These are phyloP conservation scores for Phoma sp. DNA, from an alignment of 2,329 filamentous ascomycete species.

Conservation along the genomic window DNA sequence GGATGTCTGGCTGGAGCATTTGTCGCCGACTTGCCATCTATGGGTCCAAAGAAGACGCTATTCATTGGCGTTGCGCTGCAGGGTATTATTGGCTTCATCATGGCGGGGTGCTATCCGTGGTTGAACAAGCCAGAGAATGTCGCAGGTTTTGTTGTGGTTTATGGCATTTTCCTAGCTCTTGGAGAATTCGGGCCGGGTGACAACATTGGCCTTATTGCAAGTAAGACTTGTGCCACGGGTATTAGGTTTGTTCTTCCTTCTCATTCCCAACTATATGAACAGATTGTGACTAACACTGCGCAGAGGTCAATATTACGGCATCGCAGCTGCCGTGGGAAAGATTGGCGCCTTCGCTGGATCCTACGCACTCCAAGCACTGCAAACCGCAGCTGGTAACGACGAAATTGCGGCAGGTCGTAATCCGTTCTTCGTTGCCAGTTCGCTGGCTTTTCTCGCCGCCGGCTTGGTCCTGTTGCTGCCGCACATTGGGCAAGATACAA, in stretches of 20 bases:
- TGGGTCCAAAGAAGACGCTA: slow-evolving; percentile 79
- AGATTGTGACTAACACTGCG: neutral
- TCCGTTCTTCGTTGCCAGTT: slow-evolving; percentile 85
- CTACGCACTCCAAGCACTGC: slow-evolving; percentile 75
- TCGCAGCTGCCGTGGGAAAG: slow-evolving; percentile 76
- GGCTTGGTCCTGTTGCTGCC: slow-evolving; percentile 74
- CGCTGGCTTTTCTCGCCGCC: slow-evolving; percentile 74
- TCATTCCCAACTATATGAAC: neutral
- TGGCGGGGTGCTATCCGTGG: slow-evolving; percentile 77
- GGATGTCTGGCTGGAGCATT: slow-evolving; percentile 81
- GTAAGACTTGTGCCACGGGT: slow-evolving; percentile 86
- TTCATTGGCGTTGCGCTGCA: slow-evolving; percentile 74
- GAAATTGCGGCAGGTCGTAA: slow-evolving; percentile 71
- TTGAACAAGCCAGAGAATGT: slow-evolving; percentile 73
- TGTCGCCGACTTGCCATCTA: slow-evolving; percentile 68
- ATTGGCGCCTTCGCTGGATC: slow-evolving; percentile 85
- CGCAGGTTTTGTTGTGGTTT: slow-evolving; percentile 78
- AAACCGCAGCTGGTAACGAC: slow-evolving; percentile 45
- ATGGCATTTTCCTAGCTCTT: slow-evolving; percentile 77
- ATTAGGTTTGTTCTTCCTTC: slow-evolving; percentile 57
- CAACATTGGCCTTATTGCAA: slow-evolving; percentile 86
- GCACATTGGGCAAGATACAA: slow-evolving; percentile 81
- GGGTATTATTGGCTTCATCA: slow-evolving; percentile 82
- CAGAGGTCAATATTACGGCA: slow-evolving; percentile 74
- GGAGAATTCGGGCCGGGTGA: slow-evolving; percentile 87